These are phyloP conservation scores for Diaporthe helianthi DNA, from an alignment of 2,329 filamentous ascomycete species.

Conservation along the genomic window DNA sequence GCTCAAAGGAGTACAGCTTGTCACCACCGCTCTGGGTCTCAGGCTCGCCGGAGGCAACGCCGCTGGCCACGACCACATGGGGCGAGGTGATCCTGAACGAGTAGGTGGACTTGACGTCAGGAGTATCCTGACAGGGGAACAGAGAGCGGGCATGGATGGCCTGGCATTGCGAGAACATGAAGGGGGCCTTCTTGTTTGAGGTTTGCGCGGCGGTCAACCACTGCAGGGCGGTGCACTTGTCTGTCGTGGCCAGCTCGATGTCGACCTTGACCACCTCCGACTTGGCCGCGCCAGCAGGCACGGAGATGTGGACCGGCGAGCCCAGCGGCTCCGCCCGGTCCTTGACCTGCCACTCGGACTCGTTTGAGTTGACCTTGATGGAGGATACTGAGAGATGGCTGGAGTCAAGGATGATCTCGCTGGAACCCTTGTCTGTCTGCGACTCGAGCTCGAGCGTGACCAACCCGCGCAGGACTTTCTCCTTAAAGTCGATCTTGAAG, in stretches of 20 bases:
- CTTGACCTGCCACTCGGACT: conserved; percentile 72
- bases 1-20: conserved; percentile 83
- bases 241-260: conserved; percentile 81
- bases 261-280: conserved; percentile 61
- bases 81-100: conserved; percentile 87
- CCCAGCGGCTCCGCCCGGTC: conserved; percentile 77
- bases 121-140: conserved; percentile 97
- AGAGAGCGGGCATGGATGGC: conserved; percentile 93
- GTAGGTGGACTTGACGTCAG: conserved; percentile 95
- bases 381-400: conserved; percentile 77
- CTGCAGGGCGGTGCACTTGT: conserved; percentile 88
- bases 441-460: conserved; percentile 80
- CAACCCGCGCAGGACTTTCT: conserved; percentile 77
- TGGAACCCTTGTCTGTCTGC: conserved; percentile 73
- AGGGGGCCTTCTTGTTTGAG: conserved; percentile 92
- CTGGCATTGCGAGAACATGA: conserved; percentile 98
- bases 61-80: conserved; percentile 90
- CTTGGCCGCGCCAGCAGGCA: conserved; percentile 61
- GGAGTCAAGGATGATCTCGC: conserved; percentile 87
- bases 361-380: conserved; percentile 71
- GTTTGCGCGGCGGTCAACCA: conserved; percentile 96
- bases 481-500: conserved; percentile 83
- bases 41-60: conserved; percentile 63
- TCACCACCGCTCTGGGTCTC: conserved; percentile 58
- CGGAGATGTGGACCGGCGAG: conserved; percentile 70